Conservation (phyloP, 495 filamentous ascomycete genomes). For the Schizothecium vesticola region DNA sequence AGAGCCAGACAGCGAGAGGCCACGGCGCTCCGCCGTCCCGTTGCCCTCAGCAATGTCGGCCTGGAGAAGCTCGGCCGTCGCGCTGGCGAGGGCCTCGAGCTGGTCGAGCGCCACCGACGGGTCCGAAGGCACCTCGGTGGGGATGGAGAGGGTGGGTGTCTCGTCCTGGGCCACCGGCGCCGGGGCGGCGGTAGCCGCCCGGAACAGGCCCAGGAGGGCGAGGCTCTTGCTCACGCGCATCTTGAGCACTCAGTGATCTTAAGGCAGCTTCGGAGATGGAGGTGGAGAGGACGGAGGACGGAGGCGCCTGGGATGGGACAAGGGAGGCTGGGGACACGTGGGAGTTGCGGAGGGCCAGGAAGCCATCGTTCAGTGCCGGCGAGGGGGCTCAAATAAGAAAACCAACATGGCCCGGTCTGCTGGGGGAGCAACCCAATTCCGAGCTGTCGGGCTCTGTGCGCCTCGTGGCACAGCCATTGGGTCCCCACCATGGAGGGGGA, state of each 20-base stretch:
- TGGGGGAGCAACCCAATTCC: not conserved
- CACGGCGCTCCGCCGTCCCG: not conserved
- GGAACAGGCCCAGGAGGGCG: not conserved
- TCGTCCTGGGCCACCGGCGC: not conserved
- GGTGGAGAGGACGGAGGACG: not conserved
- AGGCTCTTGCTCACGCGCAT: not conserved
- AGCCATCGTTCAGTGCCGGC: not conserved
- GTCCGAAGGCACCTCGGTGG: not conserved
- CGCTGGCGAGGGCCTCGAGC: constrained; percentile 1
- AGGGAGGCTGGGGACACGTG: not conserved
- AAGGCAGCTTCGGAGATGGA: not conserved
- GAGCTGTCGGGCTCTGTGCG: not conserved
- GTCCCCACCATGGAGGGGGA: not conserved
- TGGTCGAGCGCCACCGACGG: not conserved
- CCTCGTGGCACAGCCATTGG: not conserved
- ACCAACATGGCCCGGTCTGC: not conserved
- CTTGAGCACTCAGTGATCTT: too few relatives aligned
- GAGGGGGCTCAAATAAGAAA: not conserved
- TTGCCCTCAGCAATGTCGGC: not conserved
- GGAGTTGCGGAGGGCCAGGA: not conserved
- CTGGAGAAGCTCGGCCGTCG: not conserved
- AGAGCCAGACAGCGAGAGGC: not conserved
- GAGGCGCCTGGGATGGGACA: not conserved
- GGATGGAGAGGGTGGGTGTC: not conserved
- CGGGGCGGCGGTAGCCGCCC: not conserved